Evolutionary conservation across 2,329 filamentous ascomycete genomes (phyloP).

Genomic region (Chaetomium olivaceum): DNA sequence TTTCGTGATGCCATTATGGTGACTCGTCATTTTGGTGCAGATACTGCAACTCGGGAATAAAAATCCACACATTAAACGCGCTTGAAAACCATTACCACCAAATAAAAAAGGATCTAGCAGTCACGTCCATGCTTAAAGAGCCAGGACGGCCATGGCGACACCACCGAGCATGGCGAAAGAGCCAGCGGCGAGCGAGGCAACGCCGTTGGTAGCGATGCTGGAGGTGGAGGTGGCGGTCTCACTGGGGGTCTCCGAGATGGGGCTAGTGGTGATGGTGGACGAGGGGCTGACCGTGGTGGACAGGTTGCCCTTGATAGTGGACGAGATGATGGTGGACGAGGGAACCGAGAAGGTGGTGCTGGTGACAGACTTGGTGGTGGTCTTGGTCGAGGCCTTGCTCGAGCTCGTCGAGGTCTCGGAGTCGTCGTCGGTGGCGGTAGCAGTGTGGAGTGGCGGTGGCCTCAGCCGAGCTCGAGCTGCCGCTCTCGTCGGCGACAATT

Average conservation of each 20-base stretch:
- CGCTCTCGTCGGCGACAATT: slow-evolving; percentile 43
- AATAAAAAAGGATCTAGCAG: slow-evolving; percentile 4
- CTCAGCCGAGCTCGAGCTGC: slow-evolving; percentile 29
- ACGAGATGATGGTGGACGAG: slow-evolving; percentile 16
- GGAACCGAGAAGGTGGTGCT: slow-evolving; percentile 8
- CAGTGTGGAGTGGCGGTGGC: slow-evolving; percentile 37
- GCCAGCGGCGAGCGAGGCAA: slow-evolving; percentile 45
- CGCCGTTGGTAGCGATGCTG: slow-evolving; percentile 37
- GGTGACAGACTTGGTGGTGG: slow-evolving; percentile 11
- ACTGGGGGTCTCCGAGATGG: slow-evolving; percentile 17
- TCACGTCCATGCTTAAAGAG: slow-evolving; percentile 25
- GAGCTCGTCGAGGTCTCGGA: slow-evolving; percentile 3
- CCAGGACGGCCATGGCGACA: slow-evolving; percentile 32
- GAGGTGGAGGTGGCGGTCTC: slow-evolving; percentile 16
- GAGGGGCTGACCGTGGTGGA: slow-evolving; percentile 23
- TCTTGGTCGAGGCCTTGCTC: slow-evolving; percentile 9
- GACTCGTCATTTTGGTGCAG: not conserved
- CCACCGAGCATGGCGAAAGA: slow-evolving; percentile 32
- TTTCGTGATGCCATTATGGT: slow-evolving; percentile 15
- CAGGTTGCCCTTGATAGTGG: slow-evolving; percentile 22
- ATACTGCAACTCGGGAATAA: slow-evolving; percentile 3
- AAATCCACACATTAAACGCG: not conserved
- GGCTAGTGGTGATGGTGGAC: slow-evolving; percentile 26
- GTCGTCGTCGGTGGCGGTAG: slow-evolving; percentile 12
- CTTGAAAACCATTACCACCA: not conserved